These are phyloP conservation scores for Russula abietina DNA, from an alignment of 768 basidiomycete species.

Conservation along the genomic window DNA sequence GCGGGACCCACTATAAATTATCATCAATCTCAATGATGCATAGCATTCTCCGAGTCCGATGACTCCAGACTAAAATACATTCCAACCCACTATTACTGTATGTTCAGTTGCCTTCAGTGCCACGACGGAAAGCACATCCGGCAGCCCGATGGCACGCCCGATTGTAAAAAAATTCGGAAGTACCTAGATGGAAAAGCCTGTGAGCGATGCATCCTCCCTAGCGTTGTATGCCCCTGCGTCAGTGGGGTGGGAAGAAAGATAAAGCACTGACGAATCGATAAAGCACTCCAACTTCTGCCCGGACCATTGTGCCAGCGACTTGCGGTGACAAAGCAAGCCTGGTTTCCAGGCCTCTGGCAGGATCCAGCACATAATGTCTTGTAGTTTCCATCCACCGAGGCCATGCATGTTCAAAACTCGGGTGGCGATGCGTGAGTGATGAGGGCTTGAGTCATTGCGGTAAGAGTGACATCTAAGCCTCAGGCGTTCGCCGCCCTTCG, in stretches of 20 bases:
- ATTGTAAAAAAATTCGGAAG: constrained; percentile 35
- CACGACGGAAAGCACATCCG: constrained; percentile 44
- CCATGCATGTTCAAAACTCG: constrained; percentile 62
- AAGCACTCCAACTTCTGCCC: constrained; percentile 69
- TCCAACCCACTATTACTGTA: constrained; percentile 50
- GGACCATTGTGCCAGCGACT: constrained; percentile 68
- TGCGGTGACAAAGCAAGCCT: no score
- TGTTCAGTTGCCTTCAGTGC: constrained; percentile 39
- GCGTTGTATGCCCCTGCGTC: not conserved
- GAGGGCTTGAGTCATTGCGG: constrained; percentile 49
- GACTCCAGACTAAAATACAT: constrained; percentile 9
- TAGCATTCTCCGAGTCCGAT: constrained; percentile 4
- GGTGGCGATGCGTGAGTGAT: constrained; percentile 50
- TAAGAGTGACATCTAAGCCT: constrained; percentile 69
- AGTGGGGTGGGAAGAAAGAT: not conserved
- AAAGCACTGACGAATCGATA: constrained; percentile 64
- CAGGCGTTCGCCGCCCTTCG: constrained; percentile 76
- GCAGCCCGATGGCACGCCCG: constrained; percentile 31
- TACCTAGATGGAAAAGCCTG: constrained; percentile 38
- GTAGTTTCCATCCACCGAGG: constrained; percentile 71
- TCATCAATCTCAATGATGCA: not conserved
- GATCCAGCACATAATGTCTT: constrained; percentile 63
- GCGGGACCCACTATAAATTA: not conserved
- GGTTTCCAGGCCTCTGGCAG: constrained; percentile 27
- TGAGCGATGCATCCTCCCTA: constrained; percentile 39